These are phyloP conservation scores for Fomitopsis pulvina DNA, from an alignment of 768 basidiomycete genomes.

Conservation along the genomic window DNA sequence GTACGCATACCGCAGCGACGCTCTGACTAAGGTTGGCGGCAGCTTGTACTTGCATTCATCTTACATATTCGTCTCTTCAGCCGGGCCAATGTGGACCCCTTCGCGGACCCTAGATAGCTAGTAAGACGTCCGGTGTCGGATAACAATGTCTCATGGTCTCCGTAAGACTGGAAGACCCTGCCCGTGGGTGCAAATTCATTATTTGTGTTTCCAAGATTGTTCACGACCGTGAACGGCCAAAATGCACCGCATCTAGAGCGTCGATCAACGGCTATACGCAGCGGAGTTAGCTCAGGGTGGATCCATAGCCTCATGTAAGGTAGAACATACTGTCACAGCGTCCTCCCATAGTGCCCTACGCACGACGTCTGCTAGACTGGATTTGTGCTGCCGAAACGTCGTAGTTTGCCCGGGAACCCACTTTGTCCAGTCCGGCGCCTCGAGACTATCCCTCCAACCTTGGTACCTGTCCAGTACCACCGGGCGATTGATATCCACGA, in stretches of 20 bases:
- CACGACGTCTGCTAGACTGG: conserved; percentile 2
- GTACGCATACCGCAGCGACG: no score
- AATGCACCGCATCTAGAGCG: background rate
- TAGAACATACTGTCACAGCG: conserved; percentile 4
- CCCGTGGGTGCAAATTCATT: no score
- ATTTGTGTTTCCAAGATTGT: no score
- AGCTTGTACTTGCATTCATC: no score
- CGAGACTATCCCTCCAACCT: conserved; percentile 3
- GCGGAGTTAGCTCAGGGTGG: background rate
- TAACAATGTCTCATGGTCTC: no score
- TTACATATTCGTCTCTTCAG: no score
- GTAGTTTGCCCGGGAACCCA: conserved; percentile 3
- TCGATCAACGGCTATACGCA: background rate
- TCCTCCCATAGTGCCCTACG: conserved; percentile 1
- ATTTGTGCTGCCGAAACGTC: conserved; percentile 9
- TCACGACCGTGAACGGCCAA: background rate
- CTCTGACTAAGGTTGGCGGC: no score
- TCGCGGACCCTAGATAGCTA: no score
- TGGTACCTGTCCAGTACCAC: conserved; percentile 7
- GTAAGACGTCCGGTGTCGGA: no score
- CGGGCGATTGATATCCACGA: conserved; percentile 1
- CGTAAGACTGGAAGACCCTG: no score
- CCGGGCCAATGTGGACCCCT: no score
- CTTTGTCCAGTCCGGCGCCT: conserved; percentile 8
- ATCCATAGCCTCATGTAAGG: background rate